phyloP scores from a whole-genome alignment of 495 filamentous ascomycete species.

The Lasiosphaeris hirsuta region DNA sequence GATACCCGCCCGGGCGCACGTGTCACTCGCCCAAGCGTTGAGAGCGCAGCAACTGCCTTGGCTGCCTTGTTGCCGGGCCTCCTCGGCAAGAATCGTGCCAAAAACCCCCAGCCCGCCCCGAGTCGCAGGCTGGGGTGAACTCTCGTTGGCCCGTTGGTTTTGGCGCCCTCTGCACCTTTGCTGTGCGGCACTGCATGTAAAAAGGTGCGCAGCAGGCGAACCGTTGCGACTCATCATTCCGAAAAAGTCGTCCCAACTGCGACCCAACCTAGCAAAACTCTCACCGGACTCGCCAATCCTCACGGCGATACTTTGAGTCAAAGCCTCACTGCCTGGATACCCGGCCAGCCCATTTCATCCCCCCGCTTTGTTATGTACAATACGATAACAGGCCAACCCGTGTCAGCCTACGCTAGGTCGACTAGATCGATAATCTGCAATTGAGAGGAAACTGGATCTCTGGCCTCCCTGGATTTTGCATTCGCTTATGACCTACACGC shows the following conservation, averaged over 20 bases:
- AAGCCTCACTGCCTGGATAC: not conserved
- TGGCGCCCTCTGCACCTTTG: not conserved
- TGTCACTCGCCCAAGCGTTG: conserved; percentile 10
- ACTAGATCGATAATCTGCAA: no score
- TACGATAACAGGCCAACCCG: no score
- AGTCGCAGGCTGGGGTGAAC: conserved; percentile 2
- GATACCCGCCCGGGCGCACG: conserved; percentile 1
- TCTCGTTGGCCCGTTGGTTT: conserved; percentile 7
- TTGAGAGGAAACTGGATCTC: no score
- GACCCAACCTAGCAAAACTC: not conserved
- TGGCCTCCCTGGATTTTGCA: not conserved
- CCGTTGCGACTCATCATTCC: conserved; percentile 13
- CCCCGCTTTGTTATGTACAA: no score
- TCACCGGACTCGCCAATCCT: no score
- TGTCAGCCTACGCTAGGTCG: no score
- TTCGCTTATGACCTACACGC: not conserved
- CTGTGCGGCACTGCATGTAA: conserved; percentile 6
- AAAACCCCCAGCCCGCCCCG: conserved; percentile 2
- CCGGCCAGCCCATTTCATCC: no score
- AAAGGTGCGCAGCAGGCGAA: conserved; percentile 9
- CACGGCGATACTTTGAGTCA: no score
- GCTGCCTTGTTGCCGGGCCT: not conserved
- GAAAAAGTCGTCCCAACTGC: conserved; percentile 3
- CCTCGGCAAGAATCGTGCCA: not conserved
- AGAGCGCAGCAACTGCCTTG: not conserved